Base-by-base conservation (phyloP, 768 basidiomycete genomes). In the Termitomyces sp. region DNA sequence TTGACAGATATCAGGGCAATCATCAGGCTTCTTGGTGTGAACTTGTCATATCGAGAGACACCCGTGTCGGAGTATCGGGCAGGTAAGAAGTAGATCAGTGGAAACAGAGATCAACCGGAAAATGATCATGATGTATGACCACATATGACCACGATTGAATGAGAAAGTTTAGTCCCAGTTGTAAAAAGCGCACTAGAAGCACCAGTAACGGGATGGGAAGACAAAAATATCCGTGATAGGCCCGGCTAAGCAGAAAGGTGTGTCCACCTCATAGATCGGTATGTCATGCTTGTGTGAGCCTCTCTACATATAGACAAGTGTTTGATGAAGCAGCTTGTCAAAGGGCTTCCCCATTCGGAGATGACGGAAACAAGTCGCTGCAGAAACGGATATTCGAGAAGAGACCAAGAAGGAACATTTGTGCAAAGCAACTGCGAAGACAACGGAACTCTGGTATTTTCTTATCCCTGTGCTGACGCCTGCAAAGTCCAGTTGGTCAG, bases 11-110 rank as follows among this genome's bases (percentile, higher is more conserved):
- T 17, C 43, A 46, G 43, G 55, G 28, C 43, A 56, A 37, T 7
- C 9, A 50, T 54, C 54, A 53, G 35, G 52, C 44, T 62, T 62
- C 50, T 48, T 59, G 58, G 58, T 51, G 55, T 57, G 30, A 50
- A 28, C 14, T 59, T 51, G 51, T 23, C 53, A 59, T 54, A 59
- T 62, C 45, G 50, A 53, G 58, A 19, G 12, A 56, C 31, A 15
- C 44, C 17, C 23, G 21, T 47, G 46, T 42, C 55, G 47, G 48
- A 38, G 47, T 50, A 56, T 56, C 57, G 49, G 60, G 54, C 15
- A 58, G 50, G 54, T 50, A 6, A 26, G 38, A 23, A 45, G 50
- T 54, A 33, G 50, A 61, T 49, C 48, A 40, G 35, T 37, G 52
- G 60, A 47, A 38, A 42, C 43, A 54, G 33, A 35, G 19, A 21